phyloP scores from a whole-genome alignment of 345 rosid species.

The Conringia planisiliqua region DNA sequence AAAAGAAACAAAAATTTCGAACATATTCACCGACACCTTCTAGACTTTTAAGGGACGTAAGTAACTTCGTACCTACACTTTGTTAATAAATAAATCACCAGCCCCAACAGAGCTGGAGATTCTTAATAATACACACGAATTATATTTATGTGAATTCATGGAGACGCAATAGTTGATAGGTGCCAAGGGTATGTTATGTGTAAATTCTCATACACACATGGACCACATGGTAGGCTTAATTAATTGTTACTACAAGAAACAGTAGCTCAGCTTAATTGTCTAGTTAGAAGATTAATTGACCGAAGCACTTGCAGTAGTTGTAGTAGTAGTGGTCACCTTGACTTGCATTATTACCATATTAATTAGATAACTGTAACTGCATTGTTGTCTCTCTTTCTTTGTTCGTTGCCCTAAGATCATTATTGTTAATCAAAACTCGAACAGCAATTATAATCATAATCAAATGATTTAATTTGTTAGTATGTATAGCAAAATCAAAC shows the following conservation, averaged over 20 bases:
- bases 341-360: constrained; percentile 9
- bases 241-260: background rate
- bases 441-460: background rate
- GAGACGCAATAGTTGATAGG: background rate
- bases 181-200: background rate
- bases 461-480: background rate
- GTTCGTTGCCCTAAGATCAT: background rate
- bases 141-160: background rate
- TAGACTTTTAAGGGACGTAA: background rate
- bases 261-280: background rate
- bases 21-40: constrained; percentile 20
- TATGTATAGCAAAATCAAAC: background rate
- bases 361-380: background rate
- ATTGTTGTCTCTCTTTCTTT: background rate
- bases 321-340: background rate
- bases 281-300: background rate
- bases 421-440: background rate
- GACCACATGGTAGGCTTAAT: constrained; percentile 28
- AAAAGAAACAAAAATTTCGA: no score
- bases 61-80: constrained; percentile 4
- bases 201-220: constrained; percentile 17
- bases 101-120: constrained; percentile 2
- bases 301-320: background rate
- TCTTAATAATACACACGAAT: constrained; percentile 2
- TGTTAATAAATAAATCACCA: background rate